A percentile compares a stretch with the other conserved stretches of the same genome.
Evolutionary conservation across 768 basidiomycete species (phyloP).

Genomic region (Suillus discolor): DNA sequence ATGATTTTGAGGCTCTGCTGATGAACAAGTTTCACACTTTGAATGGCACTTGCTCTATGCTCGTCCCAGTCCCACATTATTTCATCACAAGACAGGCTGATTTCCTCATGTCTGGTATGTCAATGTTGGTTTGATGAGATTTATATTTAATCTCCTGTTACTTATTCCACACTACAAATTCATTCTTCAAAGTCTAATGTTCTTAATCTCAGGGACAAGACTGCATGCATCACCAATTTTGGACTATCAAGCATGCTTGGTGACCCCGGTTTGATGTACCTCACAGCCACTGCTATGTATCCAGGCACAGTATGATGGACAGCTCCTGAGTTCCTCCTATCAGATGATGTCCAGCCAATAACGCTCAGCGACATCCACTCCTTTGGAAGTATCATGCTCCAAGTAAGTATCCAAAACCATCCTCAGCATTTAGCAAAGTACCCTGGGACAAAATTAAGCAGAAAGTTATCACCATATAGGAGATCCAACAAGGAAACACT

Average conservation of each 20-base stretch:
- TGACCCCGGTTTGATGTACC: slow-evolving; percentile 31
- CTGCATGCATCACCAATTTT: slow-evolving; percentile 44
- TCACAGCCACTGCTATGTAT: slow-evolving; percentile 25
- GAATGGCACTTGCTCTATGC: slow-evolving; percentile 57
- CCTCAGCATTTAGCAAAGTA: slow-evolving; percentile 1
- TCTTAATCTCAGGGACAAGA: slow-evolving; percentile 40
- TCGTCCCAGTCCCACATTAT: slow-evolving; percentile 35
- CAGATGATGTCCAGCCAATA: slow-evolving; percentile 15
- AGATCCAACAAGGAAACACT: not conserved
- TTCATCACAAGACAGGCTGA: too few species aligned
- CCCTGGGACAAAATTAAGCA: slow-evolving; percentile 6
- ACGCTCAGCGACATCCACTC: slow-evolving; percentile 19
- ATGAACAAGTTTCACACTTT: slow-evolving; percentile 81
- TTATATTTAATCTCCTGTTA: too few species aligned
- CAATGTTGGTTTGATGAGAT: too few species aligned
- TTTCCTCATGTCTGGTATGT: too few species aligned
- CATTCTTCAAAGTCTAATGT: slow-evolving; percentile 14
- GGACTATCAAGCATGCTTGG: slow-evolving; percentile 42
- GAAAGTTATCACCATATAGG: not conserved
- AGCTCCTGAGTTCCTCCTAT: slow-evolving; percentile 36
- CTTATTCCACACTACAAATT: not conserved
- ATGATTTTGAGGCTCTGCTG: slow-evolving; percentile 66
- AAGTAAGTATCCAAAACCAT: slow-evolving; percentile 15
- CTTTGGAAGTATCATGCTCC: slow-evolving; percentile 27
- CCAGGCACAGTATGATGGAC: slow-evolving; percentile 48